These are phyloP conservation scores for Lathyrus oleraceus DNA, from an alignment of 306 rosid genomes.

Conservation along the genomic window DNA sequence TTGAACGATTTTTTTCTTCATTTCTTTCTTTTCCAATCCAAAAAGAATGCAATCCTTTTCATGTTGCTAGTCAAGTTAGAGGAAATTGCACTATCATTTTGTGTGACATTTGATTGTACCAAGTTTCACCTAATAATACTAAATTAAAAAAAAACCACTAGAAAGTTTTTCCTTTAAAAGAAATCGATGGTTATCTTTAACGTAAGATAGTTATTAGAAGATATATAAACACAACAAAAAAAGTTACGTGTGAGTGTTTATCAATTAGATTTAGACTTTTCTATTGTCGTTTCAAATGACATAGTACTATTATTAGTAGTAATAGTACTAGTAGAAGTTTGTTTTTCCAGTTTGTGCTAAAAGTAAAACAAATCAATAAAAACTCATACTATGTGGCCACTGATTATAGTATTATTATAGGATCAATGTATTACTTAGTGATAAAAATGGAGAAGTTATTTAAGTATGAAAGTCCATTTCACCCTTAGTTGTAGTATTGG, in stretches of 20 bases:
- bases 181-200: conserved; percentile 1
- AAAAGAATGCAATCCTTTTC: background rate
- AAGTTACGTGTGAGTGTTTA: conserved; percentile 29
- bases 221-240: conserved; percentile 21
- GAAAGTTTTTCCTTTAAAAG: background rate
- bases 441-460: background rate
- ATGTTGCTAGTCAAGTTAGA: background rate
- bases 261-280: conserved; percentile 22
- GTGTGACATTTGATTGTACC: conserved; percentile 14
- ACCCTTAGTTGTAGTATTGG: background rate
- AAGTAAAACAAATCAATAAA: background rate
- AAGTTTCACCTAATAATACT: background rate
- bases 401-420: background rate
- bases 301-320: background rate
- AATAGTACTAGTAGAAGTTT: background rate
- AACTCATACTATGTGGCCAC: background rate
- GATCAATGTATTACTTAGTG: no score
- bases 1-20: background rate
- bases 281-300: no score
- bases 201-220: no score
- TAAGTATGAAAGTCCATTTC: background rate
- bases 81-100: conserved; percentile 24
- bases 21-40: background rate
- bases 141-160: background rate
- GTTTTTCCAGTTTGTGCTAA: background rate